Conservation (phyloP, 371 early-diverging fungal species). For the Mucor circinelloides region DNA sequence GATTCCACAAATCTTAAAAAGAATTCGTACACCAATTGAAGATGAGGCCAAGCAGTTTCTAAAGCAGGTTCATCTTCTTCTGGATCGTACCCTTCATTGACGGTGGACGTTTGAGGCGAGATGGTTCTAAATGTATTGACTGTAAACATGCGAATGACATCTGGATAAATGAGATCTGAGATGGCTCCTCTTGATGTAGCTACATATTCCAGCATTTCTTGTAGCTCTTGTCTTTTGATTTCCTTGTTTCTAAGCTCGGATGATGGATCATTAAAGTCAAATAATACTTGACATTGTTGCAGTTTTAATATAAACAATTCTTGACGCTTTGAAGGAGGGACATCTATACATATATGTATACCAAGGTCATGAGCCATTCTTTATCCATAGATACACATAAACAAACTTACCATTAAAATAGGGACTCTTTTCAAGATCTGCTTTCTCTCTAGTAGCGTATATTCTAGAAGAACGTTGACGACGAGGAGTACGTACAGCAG, state of each 20-base stretch:
- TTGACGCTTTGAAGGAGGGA: conserved; percentile 70
- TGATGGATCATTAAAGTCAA: conserved; percentile 91
- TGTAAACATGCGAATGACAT: conserved; percentile 90
- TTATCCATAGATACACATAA: not conserved
- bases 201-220: conserved; percentile 92
- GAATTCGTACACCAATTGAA: conserved; percentile 96
- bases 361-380: not conserved
- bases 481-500: conserved; percentile 77
- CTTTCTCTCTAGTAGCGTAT: conserved; percentile 71
- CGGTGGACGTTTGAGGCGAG: conserved; percentile 90
- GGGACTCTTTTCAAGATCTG: conserved; percentile 79
- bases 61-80: conserved; percentile 98
- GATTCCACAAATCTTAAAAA: conserved; percentile 96
- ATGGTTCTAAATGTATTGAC: conserved; percentile 93
- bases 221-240: conserved; percentile 87
- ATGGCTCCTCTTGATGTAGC: conserved; percentile 82
- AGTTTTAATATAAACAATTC: conserved; percentile 88
- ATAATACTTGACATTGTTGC: conserved; percentile 85
- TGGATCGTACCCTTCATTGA: conserved; percentile 94
- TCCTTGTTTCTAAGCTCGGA: conserved; percentile 91
- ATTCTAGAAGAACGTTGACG: conserved; percentile 83
- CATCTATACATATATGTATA: conserved; percentile 57
- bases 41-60: conserved; percentile 97
- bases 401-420: conserved; percentile 71
- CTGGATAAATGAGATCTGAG: conserved; percentile 85